phyloP scores from a whole-genome alignment of 208 protist genomes.

The Crithidia bombi region DNA sequence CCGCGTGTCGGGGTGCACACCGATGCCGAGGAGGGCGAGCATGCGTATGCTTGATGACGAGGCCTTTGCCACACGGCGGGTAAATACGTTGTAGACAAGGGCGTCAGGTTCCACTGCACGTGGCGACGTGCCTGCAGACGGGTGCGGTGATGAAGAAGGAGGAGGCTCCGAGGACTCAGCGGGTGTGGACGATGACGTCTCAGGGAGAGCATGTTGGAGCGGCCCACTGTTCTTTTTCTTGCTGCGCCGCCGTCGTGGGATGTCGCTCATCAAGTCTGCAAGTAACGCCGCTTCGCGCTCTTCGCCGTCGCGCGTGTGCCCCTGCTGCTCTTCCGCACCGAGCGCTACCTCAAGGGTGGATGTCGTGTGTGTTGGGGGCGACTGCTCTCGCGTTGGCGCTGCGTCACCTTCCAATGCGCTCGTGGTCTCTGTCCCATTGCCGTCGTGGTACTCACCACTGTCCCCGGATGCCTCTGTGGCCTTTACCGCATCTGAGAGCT shows the following conservation, averaged over 20 bases:
- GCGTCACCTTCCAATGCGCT: too few relatives aligned
- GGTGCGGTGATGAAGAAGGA: background rate
- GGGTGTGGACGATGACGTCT: too few relatives aligned
- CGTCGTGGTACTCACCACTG: background rate
- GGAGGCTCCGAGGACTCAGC: too few relatives aligned
- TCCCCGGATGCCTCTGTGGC: too few relatives aligned
- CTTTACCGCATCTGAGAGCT: background rate
- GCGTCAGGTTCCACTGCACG: constrained; percentile 12
- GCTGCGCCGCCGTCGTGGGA: constrained; percentile 6
- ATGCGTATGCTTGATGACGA: constrained; percentile 47
- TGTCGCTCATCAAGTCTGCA: constrained; percentile 22
- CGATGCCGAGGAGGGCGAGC: constrained; percentile 69
- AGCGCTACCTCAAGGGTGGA: too few relatives aligned
- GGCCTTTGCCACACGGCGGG: constrained; percentile 63
- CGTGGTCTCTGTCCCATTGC: background rate
- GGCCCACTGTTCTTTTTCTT: constrained; percentile 3
- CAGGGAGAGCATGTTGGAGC: background rate
- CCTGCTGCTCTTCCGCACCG: background rate
- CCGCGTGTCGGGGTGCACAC: constrained; percentile 41
- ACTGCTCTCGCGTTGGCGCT: too few relatives aligned
- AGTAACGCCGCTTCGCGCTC: constrained; percentile 15
- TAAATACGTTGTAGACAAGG: constrained; percentile 88
- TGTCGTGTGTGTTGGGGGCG: too few relatives aligned
- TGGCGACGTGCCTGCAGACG: background rate
- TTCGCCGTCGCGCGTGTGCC: constrained; percentile 8